Base-by-base conservation (phyloP, 306 rosid genomes). In the Corylus avellana region DNA sequence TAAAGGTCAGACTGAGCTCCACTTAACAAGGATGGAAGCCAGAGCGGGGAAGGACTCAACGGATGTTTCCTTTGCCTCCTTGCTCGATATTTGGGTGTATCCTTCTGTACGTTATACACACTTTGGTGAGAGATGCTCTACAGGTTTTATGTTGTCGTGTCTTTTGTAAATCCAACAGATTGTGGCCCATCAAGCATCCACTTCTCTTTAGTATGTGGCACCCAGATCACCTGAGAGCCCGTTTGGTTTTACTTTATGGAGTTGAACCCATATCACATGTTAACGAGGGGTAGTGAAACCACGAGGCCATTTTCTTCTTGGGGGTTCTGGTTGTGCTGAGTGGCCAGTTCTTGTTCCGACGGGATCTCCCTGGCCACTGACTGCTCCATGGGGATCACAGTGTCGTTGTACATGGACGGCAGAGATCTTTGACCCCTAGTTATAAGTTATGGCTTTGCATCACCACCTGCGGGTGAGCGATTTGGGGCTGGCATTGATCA, bases 401-500 rank as follows among this genome's bases (percentile, higher is more conserved):
- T 80, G 72, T 73, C 78, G 73, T 46, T 22, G 12, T 77, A 56
- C 75, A 79, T 82, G 53, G 63, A 3, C 8, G 78, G 75, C 0
- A 79, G 70, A 4, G 79, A 75, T 76, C 78, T 88, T 76, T 1
- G 90, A 76, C 17, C 87, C 80, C 13, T 91, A 91, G 73, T 70
- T 91, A 63, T 87, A 92, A 91, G 73, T 70, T 89, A 63, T 87
- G 93, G 81, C 84, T 89, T 18, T 86, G 92, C 86, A 86, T 75
- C 35, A 87, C 88, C 14, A 97, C 79, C 81, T 91, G 18, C 87
- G 93, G 12, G 87, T 93, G 46, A 91, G 91, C 5, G 97, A 95
- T 85, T 88, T 90, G 73, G 99, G 98, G 55, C 92, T 95, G 14
- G 96, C 83, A 6, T 88, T 91, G 88, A 69, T 95, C 58, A 98